Evolutionary conservation across 139 green algal genomes (phyloP).

Genomic region (Eudorina sp.): DNA sequence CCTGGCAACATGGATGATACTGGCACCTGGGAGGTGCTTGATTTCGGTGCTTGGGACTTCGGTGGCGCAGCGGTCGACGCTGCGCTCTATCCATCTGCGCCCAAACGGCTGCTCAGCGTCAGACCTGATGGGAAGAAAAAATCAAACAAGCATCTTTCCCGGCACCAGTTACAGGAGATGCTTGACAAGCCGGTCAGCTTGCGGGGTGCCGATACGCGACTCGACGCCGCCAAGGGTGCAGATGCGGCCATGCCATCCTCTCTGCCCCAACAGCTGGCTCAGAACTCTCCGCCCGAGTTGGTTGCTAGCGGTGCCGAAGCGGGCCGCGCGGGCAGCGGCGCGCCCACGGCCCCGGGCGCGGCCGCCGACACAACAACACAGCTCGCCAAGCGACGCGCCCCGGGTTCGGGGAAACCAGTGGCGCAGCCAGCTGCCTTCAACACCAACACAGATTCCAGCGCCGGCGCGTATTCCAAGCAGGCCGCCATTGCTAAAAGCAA

Average conservation of each 20-base stretch:
- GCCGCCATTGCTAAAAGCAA: too few relatives aligned
- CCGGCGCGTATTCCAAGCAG: background rate
- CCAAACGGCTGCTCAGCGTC: background rate
- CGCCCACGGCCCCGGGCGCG: too few relatives aligned
- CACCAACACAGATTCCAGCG: background rate
- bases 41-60: slow-evolving; percentile 26
- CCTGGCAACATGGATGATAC: background rate
- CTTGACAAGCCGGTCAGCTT: slow-evolving; percentile 16
- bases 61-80: background rate
- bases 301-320: background rate
- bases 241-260: background rate
- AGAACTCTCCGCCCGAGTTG: background rate
- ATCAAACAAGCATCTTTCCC: background rate
- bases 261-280: background rate
- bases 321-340: too few relatives aligned
- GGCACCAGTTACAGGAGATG: slow-evolving; percentile 1
- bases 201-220: background rate
- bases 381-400: background rate
- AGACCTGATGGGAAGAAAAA: slow-evolving; percentile 28
- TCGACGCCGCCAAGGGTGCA: background rate
- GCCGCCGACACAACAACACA: too few relatives aligned
- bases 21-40: background rate
- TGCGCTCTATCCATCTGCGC: background rate
- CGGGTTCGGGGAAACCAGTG: background rate
- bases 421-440: background rate